Base-by-base conservation (phyloP, 768 basidiomycete species). In the Hygrophorus pudorinus region DNA sequence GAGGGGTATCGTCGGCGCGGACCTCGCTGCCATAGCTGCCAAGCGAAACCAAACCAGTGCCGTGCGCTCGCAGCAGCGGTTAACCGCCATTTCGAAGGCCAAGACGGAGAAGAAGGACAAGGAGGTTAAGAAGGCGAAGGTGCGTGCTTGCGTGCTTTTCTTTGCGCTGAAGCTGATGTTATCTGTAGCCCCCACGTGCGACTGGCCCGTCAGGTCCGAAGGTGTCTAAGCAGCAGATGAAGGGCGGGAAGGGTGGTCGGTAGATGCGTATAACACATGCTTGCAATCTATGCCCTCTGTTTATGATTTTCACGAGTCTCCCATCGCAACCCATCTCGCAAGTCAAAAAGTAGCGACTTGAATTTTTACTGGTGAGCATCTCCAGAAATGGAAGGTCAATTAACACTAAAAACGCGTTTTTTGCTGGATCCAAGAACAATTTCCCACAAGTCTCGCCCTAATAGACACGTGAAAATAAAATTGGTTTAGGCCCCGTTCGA, bases 51-150 rank as follows among this genome's bases (percentile, higher is more conserved):
- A 97, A 74, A 89, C 85, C 48, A 72, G 85, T 44, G 84, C 85
- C 54, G 75, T 85, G 55, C 81, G 96, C 49, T 69, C 75, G 51
- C 85, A 89, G 57, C 79, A 81, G 57, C 78, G 91, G 52, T 64
- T 85, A 50, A 76, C 82, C 33, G 93, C 93, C 54, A 92, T 96
- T 62, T 67, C 79, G 50, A 94, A 94, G 70, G 91, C 91, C 30
- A 97, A 97, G 78, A 75, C 79, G 18, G 91, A 91, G 73, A 97
- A 94, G 83, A 90, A 91, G 76, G 90, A 82, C 46, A 93, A 91
- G 76, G 90, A 93, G 75, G 68, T 71, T 42, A 90, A 88, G 79
- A 96, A 90, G 75, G 67, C 74, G 46, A 87, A 86, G 79, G 83
- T 86, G 24, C 36, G 72, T 65, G n/a, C n/a, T n/a, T 44, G 16